Base-by-base conservation (phyloP, 75 land plant species). In the Sequoiadendron giganteum region DNA sequence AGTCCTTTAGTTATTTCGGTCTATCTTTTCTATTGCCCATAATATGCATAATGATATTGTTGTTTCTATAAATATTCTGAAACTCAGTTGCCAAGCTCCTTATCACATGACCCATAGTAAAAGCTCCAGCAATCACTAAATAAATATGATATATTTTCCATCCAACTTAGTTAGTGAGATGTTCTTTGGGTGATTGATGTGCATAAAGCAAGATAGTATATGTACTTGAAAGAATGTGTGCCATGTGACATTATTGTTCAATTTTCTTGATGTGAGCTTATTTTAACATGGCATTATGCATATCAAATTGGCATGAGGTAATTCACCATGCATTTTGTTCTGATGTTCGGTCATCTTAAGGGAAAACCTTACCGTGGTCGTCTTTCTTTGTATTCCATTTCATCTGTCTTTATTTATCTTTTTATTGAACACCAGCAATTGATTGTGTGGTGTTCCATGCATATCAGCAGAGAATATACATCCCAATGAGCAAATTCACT, bases 391-490 rank as follows among this genome's bases (percentile, higher is more conserved):
- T 39, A 19, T 40, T 79, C 25, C 1, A 82, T 42, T 10, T 45
- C 48, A 79, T 39, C 11, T 43, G 3, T n/a, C 42, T 16, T 10
- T 5, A 28, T 45, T 82, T 28, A 47, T 45, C 11, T 82, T n/a
- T 82, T 45, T 82, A 3, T 28, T 10, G 30, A 82, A 82, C 52
- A 9, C 9, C 10, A 45, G 32, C 52, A 28, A 10, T 11, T 82
- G 14, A 82, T 18, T 45, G 83, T 48, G 52, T 43, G n/a, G 48
- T 82, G 10, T 86, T 54, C 36, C 61, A 42, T 91, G 48, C 65
- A 28, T 30, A 86, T 90, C 89, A 92, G 92, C 76, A 48, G 88
- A 90, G 85, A 88, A 87, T 38, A 52, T 13, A 52, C 16, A 14
- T 14, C 16, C 16, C 15, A 52, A 52, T 52, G 55, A 82, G 49